These are phyloP conservation scores for Zygoascus sp. DNA, from an alignment of 1,139 yeast genomes.

Conservation along the genomic window DNA sequence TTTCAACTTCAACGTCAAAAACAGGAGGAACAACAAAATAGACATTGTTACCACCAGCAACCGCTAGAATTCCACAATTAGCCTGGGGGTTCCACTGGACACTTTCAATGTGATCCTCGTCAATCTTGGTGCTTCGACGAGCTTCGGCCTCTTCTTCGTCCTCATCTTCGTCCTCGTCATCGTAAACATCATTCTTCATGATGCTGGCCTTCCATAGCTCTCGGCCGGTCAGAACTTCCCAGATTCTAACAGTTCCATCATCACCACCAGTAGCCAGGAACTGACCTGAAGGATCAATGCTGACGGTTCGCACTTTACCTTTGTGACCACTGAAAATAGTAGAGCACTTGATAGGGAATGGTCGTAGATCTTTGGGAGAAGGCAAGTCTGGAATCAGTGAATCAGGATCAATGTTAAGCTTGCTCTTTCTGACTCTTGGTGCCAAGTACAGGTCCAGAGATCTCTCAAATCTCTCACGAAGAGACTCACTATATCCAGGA, in stretches of 20 bases:
- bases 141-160: conserved; percentile 32
- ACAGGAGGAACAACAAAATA: conserved; percentile 83
- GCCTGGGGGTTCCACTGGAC: conserved; percentile 83
- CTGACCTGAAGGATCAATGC: conserved; percentile 84
- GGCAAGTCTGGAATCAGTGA: conserved; percentile 94
- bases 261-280: conserved; percentile 98
- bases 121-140: conserved; percentile 1
- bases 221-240: conserved; percentile 96
- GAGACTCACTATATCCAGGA: conserved; percentile 82
- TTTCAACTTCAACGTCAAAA: conserved; percentile 83
- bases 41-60: conserved; percentile 76
- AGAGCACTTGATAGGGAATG: conserved; percentile 94
- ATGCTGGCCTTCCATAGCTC: conserved; percentile 69
- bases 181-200: conserved; percentile 36
- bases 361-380: conserved; percentile 92
- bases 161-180: conserved; percentile 41
- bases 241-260: conserved; percentile 90
- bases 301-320: conserved; percentile 74
- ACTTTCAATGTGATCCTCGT: conserved; percentile 73
- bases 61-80: conserved; percentile 70
- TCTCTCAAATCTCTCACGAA: conserved; percentile 91
- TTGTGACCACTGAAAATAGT: conserved; percentile 79
- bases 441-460: conserved; percentile 91
- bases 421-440: conserved; percentile 90
- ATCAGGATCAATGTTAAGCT: conserved; percentile 92